Conservation (phyloP, 2,329 filamentous ascomycete species). For the Trichophyton equinum region DNA sequence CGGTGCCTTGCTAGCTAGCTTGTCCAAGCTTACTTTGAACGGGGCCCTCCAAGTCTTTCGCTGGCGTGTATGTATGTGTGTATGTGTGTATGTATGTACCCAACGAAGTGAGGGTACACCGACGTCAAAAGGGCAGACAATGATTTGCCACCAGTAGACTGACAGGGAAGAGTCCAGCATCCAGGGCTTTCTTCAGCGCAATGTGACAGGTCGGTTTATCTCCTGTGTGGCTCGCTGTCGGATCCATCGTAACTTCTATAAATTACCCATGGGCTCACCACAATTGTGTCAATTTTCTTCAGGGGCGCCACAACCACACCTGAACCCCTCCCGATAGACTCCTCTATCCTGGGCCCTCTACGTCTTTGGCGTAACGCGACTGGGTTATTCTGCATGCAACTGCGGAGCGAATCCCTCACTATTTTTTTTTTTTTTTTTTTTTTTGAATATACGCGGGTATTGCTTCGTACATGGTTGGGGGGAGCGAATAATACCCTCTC, state of each 20-base stretch:
- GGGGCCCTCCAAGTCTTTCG: neutral
- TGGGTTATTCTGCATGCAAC: neutral
- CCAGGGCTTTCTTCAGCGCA: neutral
- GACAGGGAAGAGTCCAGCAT: conserved; percentile 1
- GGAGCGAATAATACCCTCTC: neutral
- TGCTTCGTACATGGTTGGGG: neutral
- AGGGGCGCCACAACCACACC: neutral
- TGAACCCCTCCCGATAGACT: neutral
- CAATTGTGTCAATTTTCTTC: conserved; percentile 1
- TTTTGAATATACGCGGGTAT: neutral
- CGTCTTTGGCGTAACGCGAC: conserved; percentile 3
- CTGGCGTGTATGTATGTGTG: neutral
- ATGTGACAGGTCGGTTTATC: conserved; percentile 4
- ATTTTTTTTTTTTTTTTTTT: neutral
- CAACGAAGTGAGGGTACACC: neutral
- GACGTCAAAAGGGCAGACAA: neutral
- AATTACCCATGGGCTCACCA: conserved; percentile 3
- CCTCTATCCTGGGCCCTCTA: neutral
- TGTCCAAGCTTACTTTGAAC: neutral
- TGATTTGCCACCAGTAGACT: neutral
- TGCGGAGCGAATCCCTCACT: neutral
- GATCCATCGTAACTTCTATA: conserved; percentile 1
- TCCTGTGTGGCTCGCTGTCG: conserved; percentile 1
- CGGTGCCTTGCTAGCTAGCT: neutral
- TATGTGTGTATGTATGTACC: neutral